Conservation (phyloP, 352 stramenopile genomes). For the Pilasporangium apinafurcum region DNA sequence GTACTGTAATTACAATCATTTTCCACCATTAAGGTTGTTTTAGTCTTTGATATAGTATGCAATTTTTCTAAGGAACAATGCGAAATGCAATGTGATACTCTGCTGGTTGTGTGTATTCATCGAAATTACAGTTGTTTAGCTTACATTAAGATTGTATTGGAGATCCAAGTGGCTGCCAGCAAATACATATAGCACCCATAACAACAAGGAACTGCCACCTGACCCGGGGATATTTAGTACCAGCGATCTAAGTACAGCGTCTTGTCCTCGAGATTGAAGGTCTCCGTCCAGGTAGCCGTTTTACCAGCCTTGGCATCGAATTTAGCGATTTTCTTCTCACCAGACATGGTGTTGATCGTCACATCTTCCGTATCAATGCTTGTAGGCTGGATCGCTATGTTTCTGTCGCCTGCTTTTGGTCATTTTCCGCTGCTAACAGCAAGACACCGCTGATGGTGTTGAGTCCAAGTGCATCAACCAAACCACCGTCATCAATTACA, state of each 20-base stretch:
- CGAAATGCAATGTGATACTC: too few species aligned
- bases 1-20: too few species aligned
- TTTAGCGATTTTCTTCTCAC: slow-evolving; percentile 32
- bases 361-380: slow-evolving; percentile 42
- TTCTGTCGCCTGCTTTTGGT: slow-evolving; percentile 31
- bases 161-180: slow-evolving; percentile 40
- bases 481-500: slow-evolving; percentile 34
- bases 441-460: slow-evolving; percentile 33
- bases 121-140: too few species aligned
- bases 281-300: slow-evolving; percentile 28
- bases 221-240: slow-evolving; percentile 47
- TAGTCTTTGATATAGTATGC: too few species aligned
- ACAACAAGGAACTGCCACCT: slow-evolving; percentile 47
- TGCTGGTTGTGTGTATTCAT: too few species aligned
- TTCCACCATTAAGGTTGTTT: too few species aligned
- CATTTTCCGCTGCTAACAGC: slow-evolving; percentile 24
- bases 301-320: slow-evolving; percentile 25
- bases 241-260: slow-evolving; percentile 69
- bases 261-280: slow-evolving; percentile 30
- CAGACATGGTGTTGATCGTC: slow-evolving; percentile 40
- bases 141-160: slow-evolving; percentile 31
- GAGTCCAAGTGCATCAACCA: slow-evolving; percentile 33
- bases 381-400: slow-evolving; percentile 27
- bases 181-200: slow-evolving; percentile 42
- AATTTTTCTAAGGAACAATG: too few species aligned